Evolutionary conservation across 2,329 filamentous ascomycete species (phyloP).

Genomic region (Endothia cerciana): DNA sequence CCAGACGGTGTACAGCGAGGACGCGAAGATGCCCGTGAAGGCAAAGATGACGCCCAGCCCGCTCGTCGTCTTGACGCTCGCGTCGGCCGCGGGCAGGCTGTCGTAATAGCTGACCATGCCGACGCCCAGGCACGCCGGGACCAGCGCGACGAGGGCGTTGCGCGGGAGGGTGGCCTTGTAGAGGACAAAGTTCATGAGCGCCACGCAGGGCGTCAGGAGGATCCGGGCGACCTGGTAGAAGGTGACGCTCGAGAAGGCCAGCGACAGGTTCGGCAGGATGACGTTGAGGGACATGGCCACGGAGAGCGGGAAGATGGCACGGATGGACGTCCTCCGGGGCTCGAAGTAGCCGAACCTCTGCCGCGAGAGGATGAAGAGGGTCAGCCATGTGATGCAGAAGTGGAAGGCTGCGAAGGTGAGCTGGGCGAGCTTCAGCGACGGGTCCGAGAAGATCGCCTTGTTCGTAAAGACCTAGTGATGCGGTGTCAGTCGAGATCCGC

Average conservation of each 20-base stretch:
- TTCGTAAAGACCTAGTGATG: constrained; percentile 65
- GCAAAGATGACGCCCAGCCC: constrained; percentile 66
- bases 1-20: constrained; percentile 71
- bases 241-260: constrained; percentile 69
- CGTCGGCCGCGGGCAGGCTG: constrained; percentile 54
- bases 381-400: constrained; percentile 67
- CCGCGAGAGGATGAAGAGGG: constrained; percentile 64
- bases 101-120: constrained; percentile 71
- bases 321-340: constrained; percentile 57
- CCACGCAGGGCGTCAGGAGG: constrained; percentile 67
- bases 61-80: constrained; percentile 58
- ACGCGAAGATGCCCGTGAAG: constrained; percentile 65
- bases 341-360: constrained; percentile 62
- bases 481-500: constrained; percentile 12
- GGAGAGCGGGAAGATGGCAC: constrained; percentile 65
- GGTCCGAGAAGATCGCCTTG: constrained; percentile 70
- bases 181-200: constrained; percentile 66
- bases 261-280: constrained; percentile 68
- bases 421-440: constrained; percentile 63
- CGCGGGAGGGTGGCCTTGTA: constrained; percentile 60
- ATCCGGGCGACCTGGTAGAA: constrained; percentile 74
- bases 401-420: constrained; percentile 71
- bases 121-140: constrained; percentile 67
- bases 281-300: constrained; percentile 71
- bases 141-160: constrained; percentile 56